Evolutionary conservation across 192 early-diverging fungal genomes (phyloP).

Genomic region (Coemansia sp.): DNA sequence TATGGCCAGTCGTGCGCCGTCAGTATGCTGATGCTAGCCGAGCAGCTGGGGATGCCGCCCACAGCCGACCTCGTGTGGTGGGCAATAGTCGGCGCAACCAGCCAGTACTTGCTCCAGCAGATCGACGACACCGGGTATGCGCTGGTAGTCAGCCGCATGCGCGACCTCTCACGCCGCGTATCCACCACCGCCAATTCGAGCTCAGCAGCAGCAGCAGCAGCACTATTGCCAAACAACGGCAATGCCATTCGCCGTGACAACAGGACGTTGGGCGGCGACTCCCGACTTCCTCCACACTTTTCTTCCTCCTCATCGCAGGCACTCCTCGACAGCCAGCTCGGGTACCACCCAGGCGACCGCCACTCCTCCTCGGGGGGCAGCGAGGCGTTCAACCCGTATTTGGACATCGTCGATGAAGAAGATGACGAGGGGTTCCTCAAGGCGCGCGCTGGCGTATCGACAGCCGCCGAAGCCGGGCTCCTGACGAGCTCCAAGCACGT

Average conservation of each 20-base stretch:
- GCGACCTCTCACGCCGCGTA: constrained; percentile 73
- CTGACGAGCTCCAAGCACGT: constrained; percentile 30
- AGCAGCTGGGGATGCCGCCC: constrained; percentile 68
- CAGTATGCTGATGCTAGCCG: constrained; percentile 72
- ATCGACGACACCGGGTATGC: constrained; percentile 73
- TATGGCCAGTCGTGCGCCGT: constrained; percentile 76
- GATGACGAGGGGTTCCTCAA: constrained; percentile 37
- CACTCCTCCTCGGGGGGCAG: too few species aligned
- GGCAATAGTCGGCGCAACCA: constrained; percentile 80
- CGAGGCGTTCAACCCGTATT: constrained; percentile 35
- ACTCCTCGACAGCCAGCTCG: constrained; percentile 34
- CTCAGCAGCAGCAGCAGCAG: too few species aligned
- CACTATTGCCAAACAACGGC: too few species aligned
- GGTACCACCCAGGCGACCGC: not conserved
- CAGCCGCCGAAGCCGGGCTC: constrained; percentile 28
- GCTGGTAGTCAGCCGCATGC: constrained; percentile 62
- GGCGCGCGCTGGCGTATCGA: constrained; percentile 16
- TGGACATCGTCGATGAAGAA: constrained; percentile 24
- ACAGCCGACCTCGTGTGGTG: constrained; percentile 83
- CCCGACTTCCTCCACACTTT: not conserved
- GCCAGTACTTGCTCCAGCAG: constrained; percentile 76
- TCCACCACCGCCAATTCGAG: constrained; percentile 3
- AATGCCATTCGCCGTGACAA: not conserved
- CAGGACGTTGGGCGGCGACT: not conserved
- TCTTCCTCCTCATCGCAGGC: constrained; percentile 21